Evolutionary conservation across 1,284 basidiomycete genomes (phyloP), one percentile per base, ranked within the genome.

Genomic region (Somion occarium): DNA sequence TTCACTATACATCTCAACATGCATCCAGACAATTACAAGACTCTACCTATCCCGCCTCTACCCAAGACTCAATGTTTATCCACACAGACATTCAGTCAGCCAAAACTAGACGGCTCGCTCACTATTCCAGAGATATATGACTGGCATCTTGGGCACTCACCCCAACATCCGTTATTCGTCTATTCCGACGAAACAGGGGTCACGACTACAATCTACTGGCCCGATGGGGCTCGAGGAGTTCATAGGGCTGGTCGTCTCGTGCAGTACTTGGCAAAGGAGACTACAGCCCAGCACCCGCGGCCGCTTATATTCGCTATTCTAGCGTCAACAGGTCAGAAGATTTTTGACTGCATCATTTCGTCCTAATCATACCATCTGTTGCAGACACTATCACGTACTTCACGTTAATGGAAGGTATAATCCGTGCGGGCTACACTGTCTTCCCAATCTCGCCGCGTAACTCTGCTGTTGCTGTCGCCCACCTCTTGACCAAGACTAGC

Each of bases 361-460:
- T 2, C 22, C n/a, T 24, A 3, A 12, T 3, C 22, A 5, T 38
- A 30, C 13, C 22, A 5, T 37, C 11, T 9, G 18, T 19, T 47
- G 42, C 52, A 69, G 69, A 71, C 46, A 54, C 61, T 11, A 58
- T 69, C 43, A 64, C 65, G 0, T 68, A 64, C 49, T 56, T 60
- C 37, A 59, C 65, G 1, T 38, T 63, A 11, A 49, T 60, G 27
- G 42, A 57, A 20, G 67, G 66, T n/a, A 53, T 70, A 12, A 5
- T 46, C 7, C 62, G 65, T 11, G 61, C 67, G 1, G 69, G 69
- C 2, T 61, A 60, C 50, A 53, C 56, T 1, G 55, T 59, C 18
- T 75, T 75, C 54, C 65, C 68, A 0, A 64, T 75, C 37, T 75
- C 73, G 3, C 62, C 66, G 0, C 63, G 72, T 24, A 74, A 75